Evolutionary conservation across 164 flowering plant species (phyloP), one percentile per base, ranked within the genome.

Genomic region (Nymphaea colorata): DNA sequence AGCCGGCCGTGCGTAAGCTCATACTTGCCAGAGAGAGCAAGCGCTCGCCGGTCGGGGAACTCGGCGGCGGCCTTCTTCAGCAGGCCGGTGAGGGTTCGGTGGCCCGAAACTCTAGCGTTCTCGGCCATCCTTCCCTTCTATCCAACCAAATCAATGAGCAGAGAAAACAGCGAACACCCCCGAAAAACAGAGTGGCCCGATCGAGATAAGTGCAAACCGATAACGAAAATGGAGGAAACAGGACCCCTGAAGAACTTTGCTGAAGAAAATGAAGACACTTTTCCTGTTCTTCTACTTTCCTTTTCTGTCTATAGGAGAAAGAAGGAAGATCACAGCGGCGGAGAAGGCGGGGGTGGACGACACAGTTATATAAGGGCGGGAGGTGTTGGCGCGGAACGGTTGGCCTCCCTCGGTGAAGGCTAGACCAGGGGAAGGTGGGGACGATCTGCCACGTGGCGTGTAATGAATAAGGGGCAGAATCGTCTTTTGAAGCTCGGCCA

Each of bases 1-100:
- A 94, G 74, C 3, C 76, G 81, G 4, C 81, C 71, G 68, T 91
- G 83, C 0, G 96, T 80, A 41, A 94, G 66, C 71, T 91, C 89
- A 76, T 82, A 81, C 65, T 82, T 80, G 2, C 93, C 96, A 66
- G 96, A 81, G 44, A 82, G 82, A 3, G 92, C 85, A 3, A 94
- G 12, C 0, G 96, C 93, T 5, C 91, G 81, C 6, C 82, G 79
- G 62, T 71, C 43, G 1, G 93, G 84, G 69, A 85, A 88, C 10
- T 80, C 71, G 1, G 6, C 74, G 74, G 90, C 84, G 41, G 79
- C 78, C n/a, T 77, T 64, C 63, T 77, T 79, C 69, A 91, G 67
- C 59, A 87, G 62, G 42, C 85, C 89, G 64, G 88, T 84, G 62
- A 91, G 81, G 15, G 93, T 87, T 7, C 42, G 41, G 17, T 68